Percentiles rank a stretch among this genome's conserved stretches.
Conservation (phyloP, 1,284 basidiomycete species). For the Trichosporon coremiiforme region DNA sequence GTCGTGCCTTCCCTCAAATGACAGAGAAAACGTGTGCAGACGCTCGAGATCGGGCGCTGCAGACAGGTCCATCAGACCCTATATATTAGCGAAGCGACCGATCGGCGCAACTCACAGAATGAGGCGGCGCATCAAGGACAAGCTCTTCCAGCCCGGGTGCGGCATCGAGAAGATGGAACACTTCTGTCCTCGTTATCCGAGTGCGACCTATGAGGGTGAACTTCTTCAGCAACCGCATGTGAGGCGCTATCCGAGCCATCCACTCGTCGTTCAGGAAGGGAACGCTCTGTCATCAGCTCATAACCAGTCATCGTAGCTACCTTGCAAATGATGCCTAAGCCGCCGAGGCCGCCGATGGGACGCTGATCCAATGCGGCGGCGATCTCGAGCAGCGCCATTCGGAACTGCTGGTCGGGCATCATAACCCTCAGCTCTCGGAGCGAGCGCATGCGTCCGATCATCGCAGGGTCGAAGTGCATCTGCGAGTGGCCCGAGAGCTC, state of each 20-base stretch:
- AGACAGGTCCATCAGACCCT: constrained; percentile 42
- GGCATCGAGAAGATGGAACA: constrained; percentile 40
- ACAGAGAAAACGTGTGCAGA: constrained; percentile 41
- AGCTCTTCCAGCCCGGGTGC: constrained; percentile 43
- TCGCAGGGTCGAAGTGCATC: constrained; percentile 42
- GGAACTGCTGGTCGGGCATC: constrained; percentile 49
- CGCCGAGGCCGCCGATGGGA: constrained; percentile 38
- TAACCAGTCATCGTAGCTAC: constrained; percentile 29
- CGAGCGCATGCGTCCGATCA: constrained; percentile 38
- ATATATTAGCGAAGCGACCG: background rate
- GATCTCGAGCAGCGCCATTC: constrained; percentile 36
- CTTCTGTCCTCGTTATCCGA: constrained; percentile 41
- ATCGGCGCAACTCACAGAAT: constrained; percentile 36
- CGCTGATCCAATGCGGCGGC: constrained; percentile 34
- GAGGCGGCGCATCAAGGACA: constrained; percentile 45
- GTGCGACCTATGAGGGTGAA: constrained; percentile 50
- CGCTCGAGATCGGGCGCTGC: constrained; percentile 32
- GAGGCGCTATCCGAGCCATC: constrained; percentile 38
- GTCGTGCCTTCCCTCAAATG: constrained; percentile 31
- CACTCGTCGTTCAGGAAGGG: constrained; percentile 46
- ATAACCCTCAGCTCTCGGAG: constrained; percentile 51
- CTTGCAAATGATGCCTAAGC: constrained; percentile 47
- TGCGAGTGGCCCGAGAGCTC: constrained; percentile 53
- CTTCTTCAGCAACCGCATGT: constrained; percentile 37
- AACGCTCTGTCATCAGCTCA: background rate